These are phyloP conservation scores for Hibiscus mutabilis DNA, from an alignment of 345 rosid species.

Conservation along the genomic window DNA sequence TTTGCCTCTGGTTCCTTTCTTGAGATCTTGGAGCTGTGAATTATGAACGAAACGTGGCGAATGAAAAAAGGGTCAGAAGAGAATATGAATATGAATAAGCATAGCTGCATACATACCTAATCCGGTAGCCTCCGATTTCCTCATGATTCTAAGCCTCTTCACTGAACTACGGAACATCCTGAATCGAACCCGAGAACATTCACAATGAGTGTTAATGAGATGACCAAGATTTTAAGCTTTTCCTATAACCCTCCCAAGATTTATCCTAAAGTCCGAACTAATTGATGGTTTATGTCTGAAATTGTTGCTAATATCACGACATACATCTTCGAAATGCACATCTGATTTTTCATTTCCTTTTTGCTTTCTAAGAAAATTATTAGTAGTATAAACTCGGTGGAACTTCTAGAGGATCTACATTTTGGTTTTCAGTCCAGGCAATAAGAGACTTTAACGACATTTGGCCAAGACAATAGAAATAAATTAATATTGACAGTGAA, in stretches of 20 bases:
- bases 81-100: not conserved
- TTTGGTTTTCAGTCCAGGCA: not conserved
- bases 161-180: conserved; percentile 82
- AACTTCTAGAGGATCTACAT: not conserved
- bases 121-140: conserved; percentile 75
- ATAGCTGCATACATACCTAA: conserved; percentile 33
- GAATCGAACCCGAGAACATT: conserved; percentile 8
- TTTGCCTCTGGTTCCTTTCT: conserved; percentile 20
- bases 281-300: not conserved
- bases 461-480: not conserved
- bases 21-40: conserved; percentile 34
- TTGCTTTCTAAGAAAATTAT: too few species aligned
- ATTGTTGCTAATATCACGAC: not conserved
- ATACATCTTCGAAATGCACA: not conserved
- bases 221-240: not conserved
- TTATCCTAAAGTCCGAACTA: not conserved
- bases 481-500: not conserved
- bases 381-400: not conserved
- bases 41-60: not conserved
- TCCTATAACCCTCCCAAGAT: not conserved
- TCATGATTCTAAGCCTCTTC: conserved; percentile 85
- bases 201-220: not conserved
- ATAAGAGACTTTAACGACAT: not conserved
- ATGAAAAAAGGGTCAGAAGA: not conserved
- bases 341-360: too few species aligned